Evolutionary conservation across 768 basidiomycete genomes (phyloP), one percentile per base, ranked within the genome.

Genomic region (Podaxis mareebaensis): DNA sequence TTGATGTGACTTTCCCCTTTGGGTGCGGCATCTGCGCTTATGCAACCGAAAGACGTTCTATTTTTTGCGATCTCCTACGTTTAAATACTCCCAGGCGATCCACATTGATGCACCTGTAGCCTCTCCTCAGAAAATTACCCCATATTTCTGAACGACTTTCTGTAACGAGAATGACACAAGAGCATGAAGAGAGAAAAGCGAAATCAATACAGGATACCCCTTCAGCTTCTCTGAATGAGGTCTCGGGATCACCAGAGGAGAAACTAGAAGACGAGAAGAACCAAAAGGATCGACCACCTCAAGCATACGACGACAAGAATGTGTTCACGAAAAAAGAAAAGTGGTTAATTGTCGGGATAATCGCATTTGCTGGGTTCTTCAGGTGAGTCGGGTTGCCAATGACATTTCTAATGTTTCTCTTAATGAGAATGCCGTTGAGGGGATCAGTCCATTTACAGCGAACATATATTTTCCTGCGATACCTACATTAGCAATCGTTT

Each of bases 381-480:
- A 91, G 90, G 90, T 81, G 49, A 56, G 66, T 48, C 57, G 12
- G 62, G 36, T 38, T 52, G 24, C 6, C 53, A 52, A 26, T 13
- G 22, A 56, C 36, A 20, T 51, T 59, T 28, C n/a, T 39, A 52
- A 24, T 24, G 46, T 22, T 22, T 13, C 53, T 6, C 13, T n/a
- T 30, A n/a, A 26, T 54, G 36, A 13, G 26, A 12, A 30, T 46
- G 20, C 30, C 39, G 22, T 17, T 8, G 20, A 46, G 63, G 39
- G 40, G 24, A 36, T 24, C 53, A 89, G 88, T 68, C 89, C 90
- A 0, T 75, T 92, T 11, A 90, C 91, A 1, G 81, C 90, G 3
- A 92, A 87, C 61, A 89, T 93, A 61, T 93, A 92, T 70, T 85
- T 92, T 53, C 91, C 92, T 5, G 91, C 87, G 12, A 88, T 95